Conservation (phyloP, 2,329 filamentous ascomycete genomes). For the Elsinoe fawcettii region DNA sequence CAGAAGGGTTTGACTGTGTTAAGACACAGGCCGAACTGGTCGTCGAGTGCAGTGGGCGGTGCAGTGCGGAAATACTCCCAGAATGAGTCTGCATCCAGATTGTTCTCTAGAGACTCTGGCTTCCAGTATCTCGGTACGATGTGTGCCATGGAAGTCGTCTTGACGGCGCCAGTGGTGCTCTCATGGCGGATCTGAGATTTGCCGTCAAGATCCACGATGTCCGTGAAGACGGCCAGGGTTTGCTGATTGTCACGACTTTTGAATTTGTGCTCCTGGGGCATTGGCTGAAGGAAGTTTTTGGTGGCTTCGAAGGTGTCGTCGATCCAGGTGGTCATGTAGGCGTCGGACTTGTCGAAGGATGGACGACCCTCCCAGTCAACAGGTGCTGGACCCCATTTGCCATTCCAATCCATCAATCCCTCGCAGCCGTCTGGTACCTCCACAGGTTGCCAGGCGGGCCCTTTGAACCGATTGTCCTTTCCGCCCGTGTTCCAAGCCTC, state of each 20-base stretch:
- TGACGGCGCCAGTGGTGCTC: background rate
- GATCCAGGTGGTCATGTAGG: constrained; percentile 26
- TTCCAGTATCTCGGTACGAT: constrained; percentile 29
- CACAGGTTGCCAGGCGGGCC: background rate
- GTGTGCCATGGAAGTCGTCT: constrained; percentile 12
- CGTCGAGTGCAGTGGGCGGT: constrained; percentile 22
- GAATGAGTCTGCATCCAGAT: constrained; percentile 22
- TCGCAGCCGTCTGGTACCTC: constrained; percentile 24
- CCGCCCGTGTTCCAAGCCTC: background rate
- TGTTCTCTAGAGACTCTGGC: constrained; percentile 20
- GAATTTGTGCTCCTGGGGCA: background rate
- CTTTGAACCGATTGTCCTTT: background rate
- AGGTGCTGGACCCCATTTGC: constrained; percentile 39
- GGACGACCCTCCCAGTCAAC: constrained; percentile 38
- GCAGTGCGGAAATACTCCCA: constrained; percentile 24
- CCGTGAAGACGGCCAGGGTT: constrained; percentile 4
- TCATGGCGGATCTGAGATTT: background rate
- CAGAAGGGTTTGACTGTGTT: constrained; percentile 27
- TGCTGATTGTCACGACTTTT: background rate
- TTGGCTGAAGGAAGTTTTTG: background rate
- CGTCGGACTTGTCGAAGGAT: constrained; percentile 23
- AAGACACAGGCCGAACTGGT: constrained; percentile 21
- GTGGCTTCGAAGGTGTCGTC: constrained; percentile 5
- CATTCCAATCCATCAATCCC: constrained; percentile 39
- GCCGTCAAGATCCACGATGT: background rate